Percentiles rank a stretch among this genome's conserved stretches.
phyloP scores from a whole-genome alignment of 176 grass and related monocot genomes.

The Ensete glaucum region DNA sequence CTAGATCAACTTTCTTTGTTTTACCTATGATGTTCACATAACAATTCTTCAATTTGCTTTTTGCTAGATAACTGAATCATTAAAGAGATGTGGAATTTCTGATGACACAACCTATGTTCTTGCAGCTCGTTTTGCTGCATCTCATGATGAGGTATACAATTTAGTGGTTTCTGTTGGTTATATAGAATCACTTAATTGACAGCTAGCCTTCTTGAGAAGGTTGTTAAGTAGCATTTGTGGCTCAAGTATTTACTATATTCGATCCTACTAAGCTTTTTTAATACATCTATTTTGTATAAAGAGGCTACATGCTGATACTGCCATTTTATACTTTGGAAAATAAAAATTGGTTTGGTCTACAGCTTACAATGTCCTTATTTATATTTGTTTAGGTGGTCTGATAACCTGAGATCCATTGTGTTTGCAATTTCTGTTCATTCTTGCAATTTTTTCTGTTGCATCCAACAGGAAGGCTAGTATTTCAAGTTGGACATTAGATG shows the following conservation, averaged over 20 bases:
- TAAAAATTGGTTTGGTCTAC: too few species aligned
- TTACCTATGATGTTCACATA: not conserved
- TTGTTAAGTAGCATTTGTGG: not conserved
- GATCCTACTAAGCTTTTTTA: not conserved
- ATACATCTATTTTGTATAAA: not conserved
- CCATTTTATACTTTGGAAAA: not conserved
- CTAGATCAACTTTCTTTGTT: not conserved
- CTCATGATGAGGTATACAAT: constrained; percentile 58
- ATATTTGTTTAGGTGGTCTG: too few species aligned
- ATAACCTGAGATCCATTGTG: too few species aligned
- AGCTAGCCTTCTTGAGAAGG: not conserved
- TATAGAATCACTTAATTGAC: not conserved
- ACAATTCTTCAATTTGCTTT: not conserved
- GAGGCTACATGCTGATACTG: not conserved
- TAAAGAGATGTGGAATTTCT: constrained; percentile 80
- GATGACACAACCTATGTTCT: constrained; percentile 70
- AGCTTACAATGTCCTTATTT: too few species aligned
- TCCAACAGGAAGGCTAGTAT: not conserved
- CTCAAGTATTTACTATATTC: not conserved
- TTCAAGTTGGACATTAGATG: not conserved
- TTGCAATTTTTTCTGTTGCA: not conserved
- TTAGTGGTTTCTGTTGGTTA: not conserved
- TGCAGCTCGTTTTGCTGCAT: constrained; percentile 74
- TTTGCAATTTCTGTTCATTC: not conserved
- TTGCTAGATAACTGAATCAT: constrained; percentile 63